Evolutionary conservation across 208 protist species (phyloP), one percentile per base, ranked within the genome.

Genomic region (Lotmaria passim): DNA sequence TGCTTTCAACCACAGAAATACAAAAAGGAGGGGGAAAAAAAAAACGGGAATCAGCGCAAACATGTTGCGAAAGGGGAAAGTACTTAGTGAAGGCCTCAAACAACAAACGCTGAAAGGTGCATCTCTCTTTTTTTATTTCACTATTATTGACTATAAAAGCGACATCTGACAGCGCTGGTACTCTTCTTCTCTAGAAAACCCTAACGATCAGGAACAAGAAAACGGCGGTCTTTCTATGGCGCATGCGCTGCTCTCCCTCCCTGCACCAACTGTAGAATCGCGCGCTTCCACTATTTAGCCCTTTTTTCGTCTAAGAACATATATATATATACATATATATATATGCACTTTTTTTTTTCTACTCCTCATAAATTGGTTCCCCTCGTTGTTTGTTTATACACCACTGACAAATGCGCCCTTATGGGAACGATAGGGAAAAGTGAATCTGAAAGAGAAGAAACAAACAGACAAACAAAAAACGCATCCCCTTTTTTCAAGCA

Each of bases 371-470:
- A 23, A 7, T 51, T 1, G 2, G 24, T 47, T 51, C 24, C 41
- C 17, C 38, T 48, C 56, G 7, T 14, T 51, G 23, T 48, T 48
- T 63, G 43, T 51, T 63, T 19, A 63, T 51, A 41, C 53, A 59
- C 53, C 21, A 19, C 53, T 59, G 8, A 43, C 15, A 39, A 67
- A 52, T 33, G 24, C 33, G 21, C 46, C 31, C 14, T 46, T 58
- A 50, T 50, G 57, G 36, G 41, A 52, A 23, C 43, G 38, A 52
- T 64, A 1, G 19, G 38, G 19, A n/a, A n/a, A n/a, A 26, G 50
- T 10, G 50, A 55, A 15, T 2, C 2, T 30, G 21, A 34, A 34
- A 30, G 50, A 55, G 50, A 34, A 52, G 47, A 3, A 55, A 15
- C 5, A 30, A 21, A 55, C 50, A 17, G n/a, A 55, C 26, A 38